Base-by-base conservation (phyloP, 2,329 filamentous ascomycete genomes). In the Aciculosporium take region DNA sequence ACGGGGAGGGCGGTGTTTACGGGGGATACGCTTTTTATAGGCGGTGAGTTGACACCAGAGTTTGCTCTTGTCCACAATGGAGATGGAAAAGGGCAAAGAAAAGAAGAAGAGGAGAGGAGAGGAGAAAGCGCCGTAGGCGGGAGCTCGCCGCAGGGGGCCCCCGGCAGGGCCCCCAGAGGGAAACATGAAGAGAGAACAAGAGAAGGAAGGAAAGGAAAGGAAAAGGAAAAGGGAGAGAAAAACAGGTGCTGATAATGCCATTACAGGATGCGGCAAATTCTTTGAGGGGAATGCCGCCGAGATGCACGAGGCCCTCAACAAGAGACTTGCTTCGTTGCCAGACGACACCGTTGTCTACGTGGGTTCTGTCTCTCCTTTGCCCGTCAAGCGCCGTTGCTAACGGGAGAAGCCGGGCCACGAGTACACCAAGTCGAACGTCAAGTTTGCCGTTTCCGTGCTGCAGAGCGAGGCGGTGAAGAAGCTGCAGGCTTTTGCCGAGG, bases 351-450 rank as follows among this genome's bases (percentile, higher is more conserved):
- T 81, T 49, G 85, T 98, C 49, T 98, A 85, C 57, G 84, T 89
- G 62, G 57, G 79, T 67, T 38, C 6, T 3, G 6, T n/a, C n/a
- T n/a, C 12, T 4, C 33, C 20, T 35, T 17, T 34, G 12, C 6
- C 15, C 12, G 30, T n/a, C n/a, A n/a, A n/a, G n/a, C n/a, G n/a
- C 18, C 24, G 23, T 6, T 18, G n/a, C 35, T 42, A 20, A 43
- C 9, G 13, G 6, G 43, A 7, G 18, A 46, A 89, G 81, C 88
- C 89, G 15, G 91, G 91, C 4, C 91, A 98, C 55, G 91, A 96
- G 61, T 98, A 98, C 65, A 98, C 91, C n/a, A 94, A 91, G 63
- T 74, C 81, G 39, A 98, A 98, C 56, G 86, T 91, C 54, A 86
- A 86, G 58, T 98, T 98, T 56, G 80, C 77, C 37, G 65, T 82